Percentiles rank a stretch among this genome's conserved stretches.
phyloP scores from a whole-genome alignment of 1,284 basidiomycete species.

The Phlebopus sp. region DNA sequence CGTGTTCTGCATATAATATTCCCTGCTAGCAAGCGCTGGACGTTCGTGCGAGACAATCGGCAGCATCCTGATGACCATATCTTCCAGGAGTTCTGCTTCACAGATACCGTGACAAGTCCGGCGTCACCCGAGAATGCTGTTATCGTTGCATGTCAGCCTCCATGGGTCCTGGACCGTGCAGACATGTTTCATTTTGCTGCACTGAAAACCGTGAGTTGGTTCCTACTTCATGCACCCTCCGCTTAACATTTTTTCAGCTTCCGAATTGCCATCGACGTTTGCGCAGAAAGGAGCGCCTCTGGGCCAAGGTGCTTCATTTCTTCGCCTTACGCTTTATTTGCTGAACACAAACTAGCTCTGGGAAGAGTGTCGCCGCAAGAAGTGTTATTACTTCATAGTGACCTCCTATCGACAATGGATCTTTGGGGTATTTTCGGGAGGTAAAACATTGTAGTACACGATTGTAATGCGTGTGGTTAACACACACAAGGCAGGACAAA shows the following conservation, averaged over 20 bases:
- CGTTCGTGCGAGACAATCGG: slow-evolving; percentile 26
- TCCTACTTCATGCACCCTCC: not conserved
- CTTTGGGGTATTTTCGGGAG: slow-evolving; percentile 49
- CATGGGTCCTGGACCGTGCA: slow-evolving; percentile 43
- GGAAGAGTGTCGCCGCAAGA: slow-evolving; percentile 40
- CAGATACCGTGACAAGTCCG: slow-evolving; percentile 17
- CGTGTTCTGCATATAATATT: slow-evolving; percentile 42
- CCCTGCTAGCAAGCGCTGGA: slow-evolving; percentile 34
- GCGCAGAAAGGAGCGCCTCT: slow-evolving; percentile 39
- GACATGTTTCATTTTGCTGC: slow-evolving; percentile 41
- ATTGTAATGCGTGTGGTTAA: slow-evolving; percentile 13
- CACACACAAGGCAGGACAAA: slow-evolving; percentile 37
- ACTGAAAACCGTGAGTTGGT: slow-evolving; percentile 32
- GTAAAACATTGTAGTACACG: slow-evolving; percentile 24
- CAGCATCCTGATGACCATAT: slow-evolving; percentile 34
- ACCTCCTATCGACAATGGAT: slow-evolving; percentile 49
- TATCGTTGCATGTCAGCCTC: slow-evolving; percentile 43
- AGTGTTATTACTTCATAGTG: slow-evolving; percentile 43
- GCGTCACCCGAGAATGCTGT: slow-evolving; percentile 30
- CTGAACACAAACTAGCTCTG: slow-evolving; percentile 36
- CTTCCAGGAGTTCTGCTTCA: slow-evolving; percentile 39
- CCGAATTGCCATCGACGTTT: slow-evolving; percentile 26
- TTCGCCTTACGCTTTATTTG: not conserved
- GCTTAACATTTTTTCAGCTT: slow-evolving; percentile 22
- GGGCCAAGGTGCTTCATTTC: slow-evolving; percentile 40